Conservation (phyloP, 1,284 basidiomycete species). For the Nidula niveotomentosa region DNA sequence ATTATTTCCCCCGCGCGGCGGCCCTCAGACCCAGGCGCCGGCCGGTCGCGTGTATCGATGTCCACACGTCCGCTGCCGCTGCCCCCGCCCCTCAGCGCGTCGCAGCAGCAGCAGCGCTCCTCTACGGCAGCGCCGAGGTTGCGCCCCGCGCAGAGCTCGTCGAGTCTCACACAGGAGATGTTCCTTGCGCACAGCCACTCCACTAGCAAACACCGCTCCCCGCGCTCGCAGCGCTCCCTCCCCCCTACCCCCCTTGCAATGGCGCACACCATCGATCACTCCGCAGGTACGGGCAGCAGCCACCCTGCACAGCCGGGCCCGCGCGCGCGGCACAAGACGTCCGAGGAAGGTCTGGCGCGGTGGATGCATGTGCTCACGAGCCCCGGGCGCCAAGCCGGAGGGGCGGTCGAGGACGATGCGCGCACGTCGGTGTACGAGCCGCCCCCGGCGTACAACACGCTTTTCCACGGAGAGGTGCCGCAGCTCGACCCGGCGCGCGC, state of each 20-base stretch:
- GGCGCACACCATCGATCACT: conserved; percentile 2
- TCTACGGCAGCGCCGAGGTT: not conserved
- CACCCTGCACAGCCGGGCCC: not conserved
- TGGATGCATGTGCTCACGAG: conserved; percentile 23
- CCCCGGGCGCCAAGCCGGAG: conserved; percentile 12
- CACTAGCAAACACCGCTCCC: not conserved
- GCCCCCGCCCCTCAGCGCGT: conserved; percentile 4
- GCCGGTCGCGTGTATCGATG: not conserved
- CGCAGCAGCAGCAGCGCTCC: conserved; percentile 16
- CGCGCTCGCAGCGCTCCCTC: conserved; percentile 14
- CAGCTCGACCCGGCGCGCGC: no score
- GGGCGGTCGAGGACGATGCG: conserved; percentile 5
- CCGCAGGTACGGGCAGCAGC: not conserved
- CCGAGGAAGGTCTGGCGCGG: conserved; percentile 19
- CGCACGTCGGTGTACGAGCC: conserved; percentile 14
- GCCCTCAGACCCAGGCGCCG: not conserved
- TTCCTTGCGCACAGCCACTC: not conserved
- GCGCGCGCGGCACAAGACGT: conserved; percentile 4
- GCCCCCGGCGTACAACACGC: conserved; percentile 13
- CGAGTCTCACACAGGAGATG: not conserved
- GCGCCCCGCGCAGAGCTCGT: conserved; percentile 4
- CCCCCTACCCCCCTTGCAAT: conserved; percentile 16
- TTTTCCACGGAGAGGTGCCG: conserved; percentile 4
- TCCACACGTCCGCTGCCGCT: conserved; percentile 16
- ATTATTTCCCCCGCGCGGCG: not conserved